Base-by-base conservation (phyloP, 805 yeast species). In the Myxozyma neotropica region DNA sequence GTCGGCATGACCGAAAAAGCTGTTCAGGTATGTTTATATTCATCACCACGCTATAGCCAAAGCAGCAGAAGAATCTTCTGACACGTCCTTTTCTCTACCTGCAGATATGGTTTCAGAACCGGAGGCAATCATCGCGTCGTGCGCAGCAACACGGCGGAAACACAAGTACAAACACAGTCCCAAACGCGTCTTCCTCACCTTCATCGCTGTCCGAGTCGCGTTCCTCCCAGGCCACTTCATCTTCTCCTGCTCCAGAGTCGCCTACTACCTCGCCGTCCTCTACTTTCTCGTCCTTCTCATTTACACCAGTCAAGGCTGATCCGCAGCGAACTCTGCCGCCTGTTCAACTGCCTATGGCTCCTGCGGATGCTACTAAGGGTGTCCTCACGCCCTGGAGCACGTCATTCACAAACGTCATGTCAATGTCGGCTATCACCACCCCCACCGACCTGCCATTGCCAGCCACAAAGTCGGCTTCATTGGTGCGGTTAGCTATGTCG, bases 1-100 rank as follows among this genome's bases (percentile, higher is more conserved):
- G 95, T 94, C 42, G 85, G 85, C 67, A 94, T 94, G 98, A 84
- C 93, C n/a, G 97, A 92, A 73, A 90, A 92, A 73, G 96, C 97
- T 1, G 96, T 94, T 36, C 99, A 94, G 76, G 70, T 68, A 43
- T 1, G 57, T 46, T 4, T 21, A 6, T 26, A 44, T 33, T 13
- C 7, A n/a, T n/a, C n/a, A n/a, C n/a, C n/a, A n/a, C n/a, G n/a
- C n/a, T n/a, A n/a, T n/a, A n/a, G n/a, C n/a, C 24, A 26, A n/a
- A 27, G 27, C n/a, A 4, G 26, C 27, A 21, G 36, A 39, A 12
- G 29, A 13, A n/a, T n/a, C n/a, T n/a, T n/a, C n/a, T n/a, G n/a
- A n/a, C n/a, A n/a, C n/a, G n/a, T n/a, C n/a, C n/a, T n/a, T n/a
- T n/a, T n/a, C n/a, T n/a, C n/a, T n/a, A n/a, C n/a, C n/a, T 43